Evolutionary conservation across 2,329 filamentous ascomycete genomes (phyloP).

Genomic region (Scedosporium dehoogii): DNA sequence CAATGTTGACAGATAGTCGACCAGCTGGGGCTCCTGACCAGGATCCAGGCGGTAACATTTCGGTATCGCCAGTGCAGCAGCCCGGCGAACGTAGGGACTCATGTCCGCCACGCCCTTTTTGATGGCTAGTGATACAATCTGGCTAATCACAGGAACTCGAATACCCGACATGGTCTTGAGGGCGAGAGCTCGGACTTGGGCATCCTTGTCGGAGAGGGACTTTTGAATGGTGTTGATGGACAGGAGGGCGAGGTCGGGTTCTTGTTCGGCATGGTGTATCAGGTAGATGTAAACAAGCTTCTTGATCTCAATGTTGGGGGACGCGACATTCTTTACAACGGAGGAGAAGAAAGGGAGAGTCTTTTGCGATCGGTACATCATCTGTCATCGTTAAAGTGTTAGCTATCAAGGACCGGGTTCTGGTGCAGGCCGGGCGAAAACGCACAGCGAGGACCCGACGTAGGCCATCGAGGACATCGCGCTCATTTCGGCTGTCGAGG

Average conservation of each 20-base stretch:
- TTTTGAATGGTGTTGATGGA: slow-evolving; percentile 99
- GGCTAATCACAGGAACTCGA: slow-evolving; percentile 91
- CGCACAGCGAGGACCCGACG: slow-evolving; percentile 78
- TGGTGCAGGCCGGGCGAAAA: slow-evolving; percentile 7
- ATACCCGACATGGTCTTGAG: slow-evolving; percentile 96
- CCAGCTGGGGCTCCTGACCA: slow-evolving; percentile 69
- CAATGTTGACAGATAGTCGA: slow-evolving; percentile 69
- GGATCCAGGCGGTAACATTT: slow-evolving; percentile 93
- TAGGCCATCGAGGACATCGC: slow-evolving; percentile 86
- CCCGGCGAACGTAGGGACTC: slow-evolving; percentile 87
- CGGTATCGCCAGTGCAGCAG: slow-evolving; percentile 85
- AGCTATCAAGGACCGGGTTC: background rate
- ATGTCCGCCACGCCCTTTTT: slow-evolving; percentile 90
- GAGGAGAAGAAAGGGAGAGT: slow-evolving; percentile 94
- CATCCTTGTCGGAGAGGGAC: slow-evolving; percentile 84
- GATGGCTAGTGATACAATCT: slow-evolving; percentile 92
- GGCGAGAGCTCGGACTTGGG: slow-evolving; percentile 82
- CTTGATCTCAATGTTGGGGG: slow-evolving; percentile 87
- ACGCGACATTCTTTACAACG: slow-evolving; percentile 95
- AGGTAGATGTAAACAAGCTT: slow-evolving; percentile 99
- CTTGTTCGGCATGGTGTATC: slow-evolving; percentile 89
- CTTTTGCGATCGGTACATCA: slow-evolving; percentile 88
- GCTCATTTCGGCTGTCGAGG: slow-evolving; percentile 84
- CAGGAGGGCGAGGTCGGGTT: slow-evolving; percentile 87
- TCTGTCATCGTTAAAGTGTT: slow-evolving; percentile 41